Evolutionary conservation across 768 basidiomycete species (phyloP).

Genomic region (Mycena metata): DNA sequence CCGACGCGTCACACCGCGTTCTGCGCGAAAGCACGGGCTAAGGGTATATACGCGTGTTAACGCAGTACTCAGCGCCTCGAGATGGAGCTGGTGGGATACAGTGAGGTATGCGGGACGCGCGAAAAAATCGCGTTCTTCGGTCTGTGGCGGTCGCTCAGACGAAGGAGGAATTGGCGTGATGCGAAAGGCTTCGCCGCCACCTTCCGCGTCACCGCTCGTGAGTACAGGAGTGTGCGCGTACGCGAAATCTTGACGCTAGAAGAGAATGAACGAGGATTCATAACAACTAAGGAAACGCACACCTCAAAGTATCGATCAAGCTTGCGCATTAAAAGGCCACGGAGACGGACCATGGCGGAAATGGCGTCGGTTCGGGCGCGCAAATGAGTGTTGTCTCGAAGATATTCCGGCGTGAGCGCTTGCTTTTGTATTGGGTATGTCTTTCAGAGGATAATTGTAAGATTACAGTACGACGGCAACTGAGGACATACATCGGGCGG

Average conservation of each 20-base stretch:
- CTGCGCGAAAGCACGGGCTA: slow-evolving; percentile 95
- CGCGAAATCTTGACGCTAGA: slow-evolving; percentile 81
- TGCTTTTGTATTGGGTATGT: slow-evolving; percentile 95
- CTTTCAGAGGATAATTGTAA: slow-evolving; percentile 52
- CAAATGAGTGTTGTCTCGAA: slow-evolving; percentile 91
- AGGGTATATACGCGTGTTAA: slow-evolving; percentile 92
- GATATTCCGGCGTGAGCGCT: slow-evolving; percentile 78
- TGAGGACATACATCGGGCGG: slow-evolving; percentile 56
- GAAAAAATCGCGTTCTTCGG: slow-evolving; percentile 71
- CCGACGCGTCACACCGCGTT: slow-evolving; percentile 87
- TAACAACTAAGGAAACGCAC: slow-evolving; percentile 54
- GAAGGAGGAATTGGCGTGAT: slow-evolving; percentile 58
- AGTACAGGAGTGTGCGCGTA: slow-evolving; percentile 89
- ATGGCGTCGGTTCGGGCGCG: slow-evolving; percentile 82
- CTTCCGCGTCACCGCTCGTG: slow-evolving; percentile 95
- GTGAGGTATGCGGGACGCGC: slow-evolving; percentile 85
- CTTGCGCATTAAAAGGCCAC: slow-evolving; percentile 67
- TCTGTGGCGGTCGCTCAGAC: slow-evolving; percentile 34
- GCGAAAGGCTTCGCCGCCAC: slow-evolving; percentile 92
- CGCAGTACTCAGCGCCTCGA: slow-evolving; percentile 87
- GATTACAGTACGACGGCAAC: not conserved
- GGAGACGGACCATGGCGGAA: slow-evolving; percentile 81
- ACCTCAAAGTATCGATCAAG: slow-evolving; percentile 84
- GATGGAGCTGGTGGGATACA: slow-evolving; percentile 95
- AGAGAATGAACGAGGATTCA: slow-evolving; percentile 1